phyloP scores from a whole-genome alignment of 108 stramenopile genomes.

The Cyclotella choctawhatcheeana region DNA sequence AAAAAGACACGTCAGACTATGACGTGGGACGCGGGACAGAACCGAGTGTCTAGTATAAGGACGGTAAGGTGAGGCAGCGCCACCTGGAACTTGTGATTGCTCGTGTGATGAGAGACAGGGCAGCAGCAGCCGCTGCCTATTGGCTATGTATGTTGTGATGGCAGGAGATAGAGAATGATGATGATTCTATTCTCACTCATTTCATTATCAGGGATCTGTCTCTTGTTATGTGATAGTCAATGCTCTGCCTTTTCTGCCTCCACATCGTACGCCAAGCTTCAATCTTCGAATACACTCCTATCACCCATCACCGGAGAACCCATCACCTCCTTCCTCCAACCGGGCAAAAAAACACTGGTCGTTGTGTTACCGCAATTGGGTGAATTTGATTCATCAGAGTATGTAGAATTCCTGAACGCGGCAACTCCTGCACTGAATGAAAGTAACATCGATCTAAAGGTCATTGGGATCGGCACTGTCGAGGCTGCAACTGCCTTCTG shows the following conservation, averaged over 20 bases:
- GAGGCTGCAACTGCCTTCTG: constrained; percentile 45
- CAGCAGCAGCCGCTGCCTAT: constrained; percentile 1
- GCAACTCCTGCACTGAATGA: constrained; percentile 40
- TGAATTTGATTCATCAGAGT: constrained; percentile 67
- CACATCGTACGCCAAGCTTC: constrained; percentile 24
- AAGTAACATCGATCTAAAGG: constrained; percentile 39
- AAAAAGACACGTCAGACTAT: background rate
- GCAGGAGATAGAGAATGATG: too few species aligned
- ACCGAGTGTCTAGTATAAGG: background rate
- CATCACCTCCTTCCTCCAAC: background rate
- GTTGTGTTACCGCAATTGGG: constrained; percentile 66
- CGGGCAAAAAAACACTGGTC: constrained; percentile 47
- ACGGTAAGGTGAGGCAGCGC: background rate
- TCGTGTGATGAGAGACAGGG: background rate
- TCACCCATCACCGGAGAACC: constrained; percentile 20
- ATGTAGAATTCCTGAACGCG: constrained; percentile 43
- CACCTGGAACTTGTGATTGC: constrained; percentile 4
- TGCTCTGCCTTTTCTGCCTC: constrained; percentile 10
- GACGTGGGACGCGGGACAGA: background rate
- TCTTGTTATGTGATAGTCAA: too few species aligned
- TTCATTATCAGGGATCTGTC: too few species aligned
- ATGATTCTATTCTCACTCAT: too few species aligned
- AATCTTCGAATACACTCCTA: constrained; percentile 20
- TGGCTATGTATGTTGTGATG: too few species aligned
- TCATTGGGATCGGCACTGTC: constrained; percentile 53